A percentile compares a stretch with the other conserved stretches of the same genome.
These are phyloP conservation scores for Phialocephala sp. DNA, from an alignment of 2,329 filamentous ascomycete species.

Conservation along the genomic window DNA sequence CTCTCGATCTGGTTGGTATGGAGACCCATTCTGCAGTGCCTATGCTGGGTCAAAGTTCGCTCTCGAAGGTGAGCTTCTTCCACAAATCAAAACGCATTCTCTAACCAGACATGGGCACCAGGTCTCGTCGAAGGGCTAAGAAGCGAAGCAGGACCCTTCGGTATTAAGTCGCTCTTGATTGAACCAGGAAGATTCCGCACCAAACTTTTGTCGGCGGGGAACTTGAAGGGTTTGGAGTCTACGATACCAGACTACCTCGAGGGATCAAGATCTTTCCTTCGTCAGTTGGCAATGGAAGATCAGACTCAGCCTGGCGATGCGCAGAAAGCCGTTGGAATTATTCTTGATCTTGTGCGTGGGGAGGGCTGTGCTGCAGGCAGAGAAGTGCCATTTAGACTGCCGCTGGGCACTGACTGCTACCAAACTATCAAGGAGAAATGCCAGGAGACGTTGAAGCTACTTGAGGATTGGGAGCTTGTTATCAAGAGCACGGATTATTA, in stretches of 20 bases:
- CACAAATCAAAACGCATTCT: neutral
- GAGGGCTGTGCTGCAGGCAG: conserved; percentile 43
- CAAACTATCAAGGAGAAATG: conserved; percentile 39
- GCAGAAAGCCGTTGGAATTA: conserved; percentile 45
- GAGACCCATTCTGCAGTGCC: conserved; percentile 4
- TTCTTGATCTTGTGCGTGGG: conserved; percentile 46
- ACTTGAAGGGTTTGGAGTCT: too few relatives aligned
- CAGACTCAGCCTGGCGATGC: conserved; percentile 50
- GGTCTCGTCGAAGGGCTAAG: conserved; percentile 26
- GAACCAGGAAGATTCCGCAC: conserved; percentile 59
- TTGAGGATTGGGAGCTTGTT: conserved; percentile 33
- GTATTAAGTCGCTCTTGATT: conserved; percentile 39
- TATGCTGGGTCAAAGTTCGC: conserved; percentile 31
- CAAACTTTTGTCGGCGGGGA: too few relatives aligned
- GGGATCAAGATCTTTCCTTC: too few relatives aligned
- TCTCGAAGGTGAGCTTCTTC: conserved; percentile 20
- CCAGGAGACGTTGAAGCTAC: conserved; percentile 18
- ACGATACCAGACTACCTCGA: too few relatives aligned
- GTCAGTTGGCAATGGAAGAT: too few relatives aligned
- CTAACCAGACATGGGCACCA: too few relatives aligned
- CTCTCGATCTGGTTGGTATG: conserved; percentile 28
- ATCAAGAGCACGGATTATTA: conserved; percentile 31
- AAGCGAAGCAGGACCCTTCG: conserved; percentile 24
- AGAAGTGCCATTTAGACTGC: conserved; percentile 43
- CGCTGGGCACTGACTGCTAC: conserved; percentile 46